Evolutionary conservation across 2,329 filamentous ascomycete species (phyloP), one percentile per base, ranked within the genome.

Genomic region (Phialocephala sp.): DNA sequence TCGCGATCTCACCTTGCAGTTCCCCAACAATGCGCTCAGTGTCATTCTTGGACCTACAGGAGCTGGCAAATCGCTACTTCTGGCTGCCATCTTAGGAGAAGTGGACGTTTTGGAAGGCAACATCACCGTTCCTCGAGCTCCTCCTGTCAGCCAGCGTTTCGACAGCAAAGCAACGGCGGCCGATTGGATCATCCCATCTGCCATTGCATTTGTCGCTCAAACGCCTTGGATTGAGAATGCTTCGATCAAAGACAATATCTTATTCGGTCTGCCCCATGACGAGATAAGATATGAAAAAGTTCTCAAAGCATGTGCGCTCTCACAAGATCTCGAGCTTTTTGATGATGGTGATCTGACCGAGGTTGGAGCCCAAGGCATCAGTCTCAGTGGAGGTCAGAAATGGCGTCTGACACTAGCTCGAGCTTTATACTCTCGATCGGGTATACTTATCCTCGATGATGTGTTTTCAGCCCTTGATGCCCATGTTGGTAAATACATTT

Each of bases 211-310:
- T 72, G 89, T 93, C 41, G 85, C 89, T 1, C 91, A 94, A 74
- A 92, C 89, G 4, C 91, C 92, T 0, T 95, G 92, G 92, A 91
- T 94, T 59, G 91, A 94, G 74, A 94, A 93, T 72, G 89, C 88
- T 0, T 90, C 87, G 4, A 87, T 95, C 67, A 87, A 84, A 61
- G 87, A 92, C 58, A 95, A 94, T 71, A 89, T 94, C 59, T 76
- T 92, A 0, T 94, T 93, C 68, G 91, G 91, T 0, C 80, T 93
- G 3, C 91, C 91, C 0, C 85, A 84, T 43, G 84, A 92, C 61
- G 80, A 87, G 63, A 80, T 82, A 14, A 85, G 92, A 45, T 94
- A 94, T 73, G 79, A 82, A 1, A 84, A 88, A 71, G 91, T 91
- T 0, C 76, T 93, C 6, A 82, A 86, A 36, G 89, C 89, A 3